A percentile compares a stretch with the other conserved stretches of the same genome.
phyloP scores from a whole-genome alignment of 345 rosid species.

The Streptanthus diversifolius region DNA sequence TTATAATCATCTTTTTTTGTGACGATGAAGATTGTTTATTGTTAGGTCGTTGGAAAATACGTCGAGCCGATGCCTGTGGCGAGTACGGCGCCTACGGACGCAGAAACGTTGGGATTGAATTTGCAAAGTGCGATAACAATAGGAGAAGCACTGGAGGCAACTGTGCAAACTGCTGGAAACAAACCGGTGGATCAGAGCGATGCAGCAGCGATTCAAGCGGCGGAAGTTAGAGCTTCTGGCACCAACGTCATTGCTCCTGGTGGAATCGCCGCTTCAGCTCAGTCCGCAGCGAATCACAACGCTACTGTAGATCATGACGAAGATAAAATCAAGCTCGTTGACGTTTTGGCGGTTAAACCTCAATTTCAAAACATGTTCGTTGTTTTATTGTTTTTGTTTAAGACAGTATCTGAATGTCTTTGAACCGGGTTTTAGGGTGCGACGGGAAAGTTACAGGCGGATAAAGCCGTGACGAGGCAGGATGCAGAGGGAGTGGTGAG shows the following conservation, averaged over 20 bases:
- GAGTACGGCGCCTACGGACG: constrained; percentile 7
- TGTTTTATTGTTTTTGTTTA: background rate
- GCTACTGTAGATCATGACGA: constrained; percentile 38
- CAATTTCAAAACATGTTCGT: background rate
- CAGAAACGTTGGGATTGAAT: constrained; percentile 1
- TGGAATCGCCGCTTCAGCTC: constrained; percentile 63
- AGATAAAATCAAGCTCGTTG: constrained; percentile 54
- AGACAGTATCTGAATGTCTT: background rate
- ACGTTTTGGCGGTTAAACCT: constrained; percentile 41
- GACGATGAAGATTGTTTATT: background rate
- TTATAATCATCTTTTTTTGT: background rate
- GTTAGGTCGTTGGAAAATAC: constrained; percentile 51
- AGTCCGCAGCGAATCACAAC: constrained; percentile 59
- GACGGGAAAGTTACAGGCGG: constrained; percentile 44
- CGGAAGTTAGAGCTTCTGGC: constrained; percentile 66
- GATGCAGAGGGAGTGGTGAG: constrained; percentile 65
- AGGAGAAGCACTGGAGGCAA: constrained; percentile 71
- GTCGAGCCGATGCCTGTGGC: constrained; percentile 42
- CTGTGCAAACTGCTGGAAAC: constrained; percentile 39
- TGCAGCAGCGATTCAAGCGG: constrained; percentile 71
- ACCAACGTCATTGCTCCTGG: constrained; percentile 42
- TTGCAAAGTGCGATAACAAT: constrained; percentile 47
- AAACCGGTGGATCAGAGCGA: constrained; percentile 64
- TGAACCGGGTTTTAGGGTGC: constrained; percentile 45
- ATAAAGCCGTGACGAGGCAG: constrained; percentile 56